These are phyloP conservation scores for Grosmannia clavigera DNA, from an alignment of 2,329 filamentous ascomycete species.

Conservation along the genomic window DNA sequence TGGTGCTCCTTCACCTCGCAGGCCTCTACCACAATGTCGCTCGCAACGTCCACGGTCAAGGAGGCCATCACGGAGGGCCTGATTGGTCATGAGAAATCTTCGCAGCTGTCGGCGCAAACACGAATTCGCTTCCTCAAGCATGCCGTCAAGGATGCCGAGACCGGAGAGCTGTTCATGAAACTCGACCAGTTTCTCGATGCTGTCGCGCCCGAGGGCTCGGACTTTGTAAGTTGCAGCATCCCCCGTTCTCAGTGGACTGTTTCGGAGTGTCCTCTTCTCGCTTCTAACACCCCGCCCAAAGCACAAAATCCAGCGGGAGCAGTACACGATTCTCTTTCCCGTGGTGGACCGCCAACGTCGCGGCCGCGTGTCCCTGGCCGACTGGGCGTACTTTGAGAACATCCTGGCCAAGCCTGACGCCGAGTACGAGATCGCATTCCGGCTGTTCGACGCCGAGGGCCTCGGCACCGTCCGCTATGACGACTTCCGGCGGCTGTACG, in stretches of 20 bases:
- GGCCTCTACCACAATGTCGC: conserved; percentile 22
- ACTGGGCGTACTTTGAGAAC: conserved; percentile 93
- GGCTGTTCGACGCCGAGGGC: conserved; percentile 80
- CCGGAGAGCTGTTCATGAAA: conserved; percentile 69
- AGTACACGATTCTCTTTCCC: conserved; percentile 85
- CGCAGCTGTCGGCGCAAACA: conserved; percentile 60
- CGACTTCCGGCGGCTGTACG: conserved; percentile 73
- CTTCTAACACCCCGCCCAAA: conserved; percentile 24
- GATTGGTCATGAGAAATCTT: conserved; percentile 45
- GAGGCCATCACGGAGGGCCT: conserved; percentile 71
- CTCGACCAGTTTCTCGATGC: conserved; percentile 84
- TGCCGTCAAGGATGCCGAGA: conserved; percentile 61
- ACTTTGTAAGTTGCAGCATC: conserved; percentile 60
- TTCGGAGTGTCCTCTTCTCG: background rate
- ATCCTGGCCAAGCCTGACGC: conserved; percentile 87
- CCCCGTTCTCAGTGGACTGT: background rate
- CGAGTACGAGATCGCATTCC: conserved; percentile 97
- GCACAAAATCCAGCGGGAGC: conserved; percentile 96
- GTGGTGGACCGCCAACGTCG: conserved; percentile 71
- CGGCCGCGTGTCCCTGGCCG: conserved; percentile 64
- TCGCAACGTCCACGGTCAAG: conserved; percentile 37
- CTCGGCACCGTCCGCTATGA: conserved; percentile 82
- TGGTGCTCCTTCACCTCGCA: background rate
- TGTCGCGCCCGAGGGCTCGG: conserved; percentile 72
- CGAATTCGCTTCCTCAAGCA: conserved; percentile 64